These are phyloP conservation scores for Diaporthe batatas DNA, from an alignment of 2,329 filamentous ascomycete species.

Conservation along the genomic window DNA sequence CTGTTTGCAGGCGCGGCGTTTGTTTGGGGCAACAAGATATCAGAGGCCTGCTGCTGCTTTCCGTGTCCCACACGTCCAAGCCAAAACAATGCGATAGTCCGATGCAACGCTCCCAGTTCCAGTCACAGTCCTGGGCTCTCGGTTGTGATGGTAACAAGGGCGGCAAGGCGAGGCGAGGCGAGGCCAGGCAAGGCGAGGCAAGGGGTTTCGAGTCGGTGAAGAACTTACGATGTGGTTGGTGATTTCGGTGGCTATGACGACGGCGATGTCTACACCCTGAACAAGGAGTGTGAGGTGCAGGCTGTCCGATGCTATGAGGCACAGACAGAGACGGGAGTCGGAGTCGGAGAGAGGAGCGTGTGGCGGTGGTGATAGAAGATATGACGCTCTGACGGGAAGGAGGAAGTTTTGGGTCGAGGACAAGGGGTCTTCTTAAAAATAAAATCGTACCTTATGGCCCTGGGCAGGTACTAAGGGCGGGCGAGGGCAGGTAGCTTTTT, in stretches of 20 bases:
- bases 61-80: conserved; percentile 30
- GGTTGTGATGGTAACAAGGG: background rate
- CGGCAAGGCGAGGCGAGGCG: conserved; percentile 2
- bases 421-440: conserved; percentile 43
- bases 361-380: conserved; percentile 22
- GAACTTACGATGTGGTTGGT: conserved; percentile 5
- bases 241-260: background rate
- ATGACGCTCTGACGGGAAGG: conserved; percentile 38
- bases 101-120: conserved; percentile 10
- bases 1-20: conserved; percentile 2
- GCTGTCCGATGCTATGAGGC: conserved; percentile 13
- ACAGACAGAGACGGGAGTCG: conserved; percentile 12
- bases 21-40: conserved; percentile 4
- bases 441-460: conserved; percentile 34
- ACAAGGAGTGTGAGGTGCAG: background rate
- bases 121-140: background rate
- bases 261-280: background rate
- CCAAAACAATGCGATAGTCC: conserved; percentile 34
- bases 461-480: conserved; percentile 26
- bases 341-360: background rate
- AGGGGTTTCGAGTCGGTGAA: conserved; percentile 2
- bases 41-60: background rate
- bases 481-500: conserved; percentile 14
- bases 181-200: background rate
- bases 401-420: conserved; percentile 40